Base-by-base conservation (phyloP, 768 basidiomycete genomes). In the Lactarius indigo region DNA sequence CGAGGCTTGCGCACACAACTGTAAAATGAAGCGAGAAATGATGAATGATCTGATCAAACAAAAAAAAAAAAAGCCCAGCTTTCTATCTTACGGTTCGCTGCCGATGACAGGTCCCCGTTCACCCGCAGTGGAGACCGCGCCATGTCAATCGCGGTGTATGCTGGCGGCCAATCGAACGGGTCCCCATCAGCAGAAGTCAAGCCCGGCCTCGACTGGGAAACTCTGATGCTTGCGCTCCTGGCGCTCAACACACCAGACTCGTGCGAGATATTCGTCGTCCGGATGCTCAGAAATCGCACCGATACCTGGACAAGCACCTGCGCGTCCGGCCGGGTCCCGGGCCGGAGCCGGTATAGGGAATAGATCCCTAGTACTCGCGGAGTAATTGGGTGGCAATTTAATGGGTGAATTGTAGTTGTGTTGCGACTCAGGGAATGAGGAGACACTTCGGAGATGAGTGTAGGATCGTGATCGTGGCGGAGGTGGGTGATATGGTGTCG, bases 141-240 rank as follows among this genome's bases (percentile, higher is more conserved):
- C 37, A 57, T 31, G 52, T 70, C 69, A 23, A 67, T 8, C 26
- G 54, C 58, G 61, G 56, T 70, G 59, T 70, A 70, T 13, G 69
- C 69, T 1, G 69, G 69, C 3, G 69, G 69, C 35, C 57, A 10
- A 42, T 70, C 69, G 31, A 47, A 70, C n/a, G 56, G 61, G 26
- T 62, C 61, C 9, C 9, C 47, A 2, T 47, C 60, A 39, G 39
- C 60, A 42, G 57, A 63, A 23, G 50, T 31, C 28, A 42, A 44
- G 41, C 47, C 37, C 7, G 61, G 54, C 9, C n/a, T 47, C 4
- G 39, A 33, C 37, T 57, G 50, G 30, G n/a, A 7, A 8, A 56
- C 42, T 18, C 42, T 42, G 42, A 42, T 42, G 44, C 59, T 57
- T 10, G 61, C 61, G 37, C 57, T n/a, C n/a, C n/a, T n/a, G n/a